These are phyloP conservation scores for Ophiostoma pallidulum DNA, from an alignment of 2,329 filamentous ascomycete species.

Conservation along the genomic window DNA sequence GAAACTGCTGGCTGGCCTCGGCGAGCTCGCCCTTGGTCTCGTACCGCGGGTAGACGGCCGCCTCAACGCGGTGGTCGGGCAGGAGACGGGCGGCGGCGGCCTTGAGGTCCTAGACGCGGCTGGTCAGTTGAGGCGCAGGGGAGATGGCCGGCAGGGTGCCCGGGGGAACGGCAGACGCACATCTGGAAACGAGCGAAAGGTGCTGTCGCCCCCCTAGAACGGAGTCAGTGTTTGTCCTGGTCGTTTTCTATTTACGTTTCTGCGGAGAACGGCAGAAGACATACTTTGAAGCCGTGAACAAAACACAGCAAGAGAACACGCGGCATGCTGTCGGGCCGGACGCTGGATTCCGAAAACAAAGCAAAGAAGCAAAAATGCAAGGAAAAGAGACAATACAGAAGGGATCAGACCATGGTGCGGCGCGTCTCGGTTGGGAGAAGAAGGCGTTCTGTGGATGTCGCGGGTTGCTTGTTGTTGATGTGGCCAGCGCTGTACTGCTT, in stretches of 20 bases:
- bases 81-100: not conserved
- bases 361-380: too few species aligned
- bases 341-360: too few species aligned
- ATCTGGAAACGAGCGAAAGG: constrained; percentile 57
- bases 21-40: constrained; percentile 62
- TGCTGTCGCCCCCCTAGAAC: constrained; percentile 54
- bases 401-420: too few species aligned
- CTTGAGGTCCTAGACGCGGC: constrained; percentile 35
- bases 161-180: constrained; percentile 34
- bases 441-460: too few species aligned
- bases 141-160: too few species aligned
- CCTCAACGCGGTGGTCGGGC: constrained; percentile 34
- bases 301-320: constrained; percentile 60
- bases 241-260: too few species aligned
- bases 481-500: too few species aligned
- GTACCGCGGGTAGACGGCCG: constrained; percentile 60
- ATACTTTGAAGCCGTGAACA: constrained; percentile 63
- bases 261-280: not conserved
- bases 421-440: not conserved
- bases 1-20: constrained; percentile 34
- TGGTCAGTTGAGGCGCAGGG: not conserved
- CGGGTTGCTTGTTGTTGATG: too few species aligned
- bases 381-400: too few species aligned
- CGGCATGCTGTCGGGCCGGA: constrained; percentile 32
- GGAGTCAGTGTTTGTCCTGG: too few species aligned